phyloP scores from a whole-genome alignment of 257 asterid species.

The Vinca minor region DNA sequence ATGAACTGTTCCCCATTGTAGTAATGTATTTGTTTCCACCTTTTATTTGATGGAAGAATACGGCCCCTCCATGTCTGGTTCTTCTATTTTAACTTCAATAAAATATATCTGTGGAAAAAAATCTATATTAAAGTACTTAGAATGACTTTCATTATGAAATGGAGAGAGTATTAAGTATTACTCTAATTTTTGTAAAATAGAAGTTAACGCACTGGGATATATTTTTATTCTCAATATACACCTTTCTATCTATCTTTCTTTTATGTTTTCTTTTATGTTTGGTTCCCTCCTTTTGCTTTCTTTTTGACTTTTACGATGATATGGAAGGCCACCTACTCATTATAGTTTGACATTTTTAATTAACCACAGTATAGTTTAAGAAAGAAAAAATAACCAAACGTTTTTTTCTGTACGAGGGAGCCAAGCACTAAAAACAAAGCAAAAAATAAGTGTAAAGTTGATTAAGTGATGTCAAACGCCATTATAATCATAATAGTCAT shows the following conservation, averaged over 20 bases:
- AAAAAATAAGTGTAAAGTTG: neutral
- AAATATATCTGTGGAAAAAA: too few relatives aligned
- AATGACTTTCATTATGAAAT: too few relatives aligned
- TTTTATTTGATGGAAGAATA: too few relatives aligned
- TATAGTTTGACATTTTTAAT: neutral
- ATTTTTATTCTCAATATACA: neutral
- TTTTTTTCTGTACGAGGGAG: neutral
- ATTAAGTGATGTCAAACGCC: neutral
- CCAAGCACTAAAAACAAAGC: neutral
- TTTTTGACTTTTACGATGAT: neutral
- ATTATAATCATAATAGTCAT: conserved; percentile 6
- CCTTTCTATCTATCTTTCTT: neutral
- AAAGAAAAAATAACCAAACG: neutral
- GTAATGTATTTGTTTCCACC: too few relatives aligned
- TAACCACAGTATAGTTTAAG: neutral
- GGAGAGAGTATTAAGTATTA: too few relatives aligned
- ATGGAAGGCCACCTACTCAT: neutral
- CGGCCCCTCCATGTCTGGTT: too few relatives aligned
- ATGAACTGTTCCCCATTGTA: too few relatives aligned
- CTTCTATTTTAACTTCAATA: too few relatives aligned
- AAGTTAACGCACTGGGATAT: neutral
- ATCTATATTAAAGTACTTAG: too few relatives aligned
- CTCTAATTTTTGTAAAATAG: neutral
- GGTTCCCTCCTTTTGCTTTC: neutral
- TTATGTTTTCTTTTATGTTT: neutral